Conservation (phyloP, 371 early-diverging fungal genomes). For the Lichtheimia ornata region DNA sequence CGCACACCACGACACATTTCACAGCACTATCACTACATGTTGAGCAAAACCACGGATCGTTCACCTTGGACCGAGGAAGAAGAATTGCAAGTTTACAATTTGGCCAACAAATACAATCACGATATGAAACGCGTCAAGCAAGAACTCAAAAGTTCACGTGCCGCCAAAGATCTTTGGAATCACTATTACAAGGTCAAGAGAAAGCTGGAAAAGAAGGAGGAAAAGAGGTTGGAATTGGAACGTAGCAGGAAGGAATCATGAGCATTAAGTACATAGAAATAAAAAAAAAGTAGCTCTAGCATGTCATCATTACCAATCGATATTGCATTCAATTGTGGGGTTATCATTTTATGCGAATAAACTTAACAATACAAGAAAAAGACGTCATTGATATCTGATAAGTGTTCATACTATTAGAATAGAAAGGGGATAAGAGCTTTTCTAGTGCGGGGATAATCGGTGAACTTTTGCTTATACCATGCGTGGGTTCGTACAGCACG, state of each 20-base stretch:
- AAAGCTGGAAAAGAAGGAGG: constrained; percentile 1
- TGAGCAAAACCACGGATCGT: constrained; percentile 34
- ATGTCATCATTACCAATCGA: too few species aligned
- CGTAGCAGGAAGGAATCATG: too few species aligned
- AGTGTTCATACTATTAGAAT: constrained; percentile 22
- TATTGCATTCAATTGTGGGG: too few species aligned
- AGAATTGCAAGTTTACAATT: constrained; percentile 14
- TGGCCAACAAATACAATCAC: constrained; percentile 7
- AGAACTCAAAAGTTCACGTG: constrained; percentile 18
- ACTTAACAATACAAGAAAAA: too few species aligned
- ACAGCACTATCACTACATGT: constrained; percentile 35
- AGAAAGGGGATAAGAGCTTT: constrained; percentile 67
- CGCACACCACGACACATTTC: constrained; percentile 45
- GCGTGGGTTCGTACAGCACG: constrained; percentile 58
- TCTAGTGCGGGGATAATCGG: constrained; percentile 50
- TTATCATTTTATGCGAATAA: too few species aligned
- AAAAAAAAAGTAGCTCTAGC: too few species aligned
- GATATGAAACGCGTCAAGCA: constrained; percentile 30
- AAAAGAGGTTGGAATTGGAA: not conserved
- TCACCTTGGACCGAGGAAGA: constrained; percentile 43
- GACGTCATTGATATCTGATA: not conserved
- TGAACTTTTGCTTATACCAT: constrained; percentile 61
- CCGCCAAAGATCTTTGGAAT: constrained; percentile 49
- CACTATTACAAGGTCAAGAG: constrained; percentile 15
- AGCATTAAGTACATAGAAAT: too few species aligned